These are phyloP conservation scores for Agapanthus africanus DNA, from an alignment of 106 monocot species.

Conservation along the genomic window DNA sequence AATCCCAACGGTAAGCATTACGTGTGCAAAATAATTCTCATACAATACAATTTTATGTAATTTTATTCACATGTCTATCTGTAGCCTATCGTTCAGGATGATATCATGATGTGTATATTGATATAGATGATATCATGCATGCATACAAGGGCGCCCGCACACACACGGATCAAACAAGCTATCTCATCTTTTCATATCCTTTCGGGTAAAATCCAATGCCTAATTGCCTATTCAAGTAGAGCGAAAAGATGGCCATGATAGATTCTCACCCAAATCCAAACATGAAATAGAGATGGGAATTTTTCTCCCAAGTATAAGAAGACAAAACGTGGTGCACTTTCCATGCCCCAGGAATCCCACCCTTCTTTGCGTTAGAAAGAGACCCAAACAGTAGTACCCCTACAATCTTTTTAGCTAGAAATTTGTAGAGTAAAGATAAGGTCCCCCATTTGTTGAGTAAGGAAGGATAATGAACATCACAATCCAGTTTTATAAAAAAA, in stretches of 20 bases:
- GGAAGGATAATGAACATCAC: no score
- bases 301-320: neutral
- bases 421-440: no score
- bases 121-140: neutral
- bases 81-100: neutral
- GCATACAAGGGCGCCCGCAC: no score
- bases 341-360: neutral
- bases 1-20: no score
- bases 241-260: neutral
- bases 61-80: neutral
- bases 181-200: neutral
- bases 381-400: no score
- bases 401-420: no score
- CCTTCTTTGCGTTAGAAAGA: neutral
- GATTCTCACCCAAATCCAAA: neutral
- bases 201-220: neutral
- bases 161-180: no score
- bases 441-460: no score
- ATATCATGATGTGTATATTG: neutral
- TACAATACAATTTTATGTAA: no score
- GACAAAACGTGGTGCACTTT: neutral
- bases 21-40: no score
- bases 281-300: neutral
- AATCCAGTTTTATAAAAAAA: no score
- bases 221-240: neutral